Percentiles rank a stretch among this genome's conserved stretches.
Evolutionary conservation across 2,329 filamentous ascomycete genomes (phyloP).

Genomic region (Penicillium concentricum): DNA sequence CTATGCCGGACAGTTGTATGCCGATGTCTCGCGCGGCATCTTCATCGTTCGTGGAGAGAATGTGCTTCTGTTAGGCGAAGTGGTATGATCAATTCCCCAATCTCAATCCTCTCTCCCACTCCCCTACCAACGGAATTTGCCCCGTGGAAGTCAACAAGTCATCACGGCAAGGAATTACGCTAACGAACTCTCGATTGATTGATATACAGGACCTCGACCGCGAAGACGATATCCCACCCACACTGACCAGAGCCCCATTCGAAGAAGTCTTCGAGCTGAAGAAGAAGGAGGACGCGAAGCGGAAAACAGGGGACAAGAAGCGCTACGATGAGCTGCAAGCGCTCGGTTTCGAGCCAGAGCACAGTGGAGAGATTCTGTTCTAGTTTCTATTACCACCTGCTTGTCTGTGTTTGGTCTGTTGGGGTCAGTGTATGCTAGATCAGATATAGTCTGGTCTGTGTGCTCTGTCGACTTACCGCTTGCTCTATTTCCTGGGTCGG

Average conservation of each 20-base stretch:
- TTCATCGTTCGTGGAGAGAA: slow-evolving; percentile 96
- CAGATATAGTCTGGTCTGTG: not conserved
- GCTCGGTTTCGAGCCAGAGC: slow-evolving; percentile 86
- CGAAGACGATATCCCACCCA: slow-evolving; percentile 78
- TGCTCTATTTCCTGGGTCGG: not conserved
- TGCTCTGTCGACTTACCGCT: not conserved
- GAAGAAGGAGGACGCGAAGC: slow-evolving; percentile 66
- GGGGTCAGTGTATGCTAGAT: not conserved
- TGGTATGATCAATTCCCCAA: slow-evolving; percentile 49
- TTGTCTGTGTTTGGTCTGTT: not conserved
- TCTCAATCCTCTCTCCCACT: not conserved
- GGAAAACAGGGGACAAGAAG: slow-evolving; percentile 72
- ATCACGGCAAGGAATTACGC: not conserved
- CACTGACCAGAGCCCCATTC: slow-evolving; percentile 65
- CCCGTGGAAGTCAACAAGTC: too few species aligned
- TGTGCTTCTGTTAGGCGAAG: slow-evolving; percentile 91
- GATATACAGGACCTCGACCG: slow-evolving; percentile 73
- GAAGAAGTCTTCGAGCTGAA: slow-evolving; percentile 70
- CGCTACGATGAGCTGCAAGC: slow-evolving; percentile 69
- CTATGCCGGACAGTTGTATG: slow-evolving; percentile 72
- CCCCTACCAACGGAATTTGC: too few species aligned
- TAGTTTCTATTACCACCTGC: slow-evolving; percentile 38
- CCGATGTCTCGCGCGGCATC: slow-evolving; percentile 80
- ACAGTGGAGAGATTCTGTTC: slow-evolving; percentile 70
- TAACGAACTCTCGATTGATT: not conserved